Base-by-base conservation (phyloP, 2,329 filamentous ascomycete genomes). In the Nemania diffusa region DNA sequence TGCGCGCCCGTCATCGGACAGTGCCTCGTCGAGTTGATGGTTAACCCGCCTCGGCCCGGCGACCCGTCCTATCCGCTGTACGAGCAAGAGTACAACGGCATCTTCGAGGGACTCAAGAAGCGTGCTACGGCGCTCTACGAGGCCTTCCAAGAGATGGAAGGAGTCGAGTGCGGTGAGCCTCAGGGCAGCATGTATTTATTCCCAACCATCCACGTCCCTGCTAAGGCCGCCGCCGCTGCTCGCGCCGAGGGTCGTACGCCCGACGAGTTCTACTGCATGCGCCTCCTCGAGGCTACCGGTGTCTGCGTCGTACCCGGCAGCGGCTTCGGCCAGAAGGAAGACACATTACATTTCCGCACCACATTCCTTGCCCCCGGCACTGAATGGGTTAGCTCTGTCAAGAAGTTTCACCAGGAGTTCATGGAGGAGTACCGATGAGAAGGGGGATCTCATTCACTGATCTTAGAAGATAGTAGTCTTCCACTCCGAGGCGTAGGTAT, bases 141-240 rank as follows among this genome's bases (percentile, higher is more conserved):
- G 75, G 94, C 95, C 29, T 99, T 99, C 82, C 85, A 89, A 79
- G 83, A 93, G 78, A 98, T 99, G 96, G 95, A 98, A 81, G 96
- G 96, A 65, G 95, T 99, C 66, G 88, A 94, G 79, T 97, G 94
- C 82, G 91, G 92, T 75, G 86, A 89, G 73, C 96, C 96, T 63
- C 92, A 97, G 87, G 96, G 96, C 68, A 91, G 92, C 78, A 99
- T 99, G 96, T 99, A 99, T 84, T 91, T 99, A 76, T 99, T 98
- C 88, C 96, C 96, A 26, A 96, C 93, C 74, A 97, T 99, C 82
- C 89, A 84, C 37, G 84, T 99, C 26, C 88, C 96, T 1, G 74
- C 82, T 26, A 93, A 92, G 82, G 96, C 94, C 46, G 81, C 90
- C 69, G 90, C 91, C 71, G 92, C 92, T 17, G 96, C 96, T 40